Evolutionary conservation across 176 grass and related monocot species (phyloP).

Genomic region (Triticum dicoccoides): DNA sequence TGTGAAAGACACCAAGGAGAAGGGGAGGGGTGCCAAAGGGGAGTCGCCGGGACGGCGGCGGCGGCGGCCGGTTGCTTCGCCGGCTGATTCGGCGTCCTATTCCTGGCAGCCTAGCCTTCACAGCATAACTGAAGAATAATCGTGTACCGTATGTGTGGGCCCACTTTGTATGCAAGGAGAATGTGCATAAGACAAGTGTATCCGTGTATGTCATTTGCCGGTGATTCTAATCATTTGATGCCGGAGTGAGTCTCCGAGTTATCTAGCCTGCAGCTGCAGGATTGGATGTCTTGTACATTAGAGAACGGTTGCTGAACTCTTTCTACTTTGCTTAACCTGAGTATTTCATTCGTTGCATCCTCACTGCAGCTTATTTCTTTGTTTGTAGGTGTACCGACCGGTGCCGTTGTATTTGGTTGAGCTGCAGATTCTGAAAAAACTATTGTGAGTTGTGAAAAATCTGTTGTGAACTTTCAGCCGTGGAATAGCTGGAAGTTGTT

Average conservation of each 20-base stretch:
- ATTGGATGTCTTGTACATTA: background rate
- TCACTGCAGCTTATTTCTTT: too few relatives aligned
- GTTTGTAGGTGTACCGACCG: too few relatives aligned
- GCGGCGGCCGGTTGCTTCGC: constrained; percentile 16
- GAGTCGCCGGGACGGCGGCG: background rate
- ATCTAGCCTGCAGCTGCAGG: background rate
- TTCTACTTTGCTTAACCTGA: too few relatives aligned
- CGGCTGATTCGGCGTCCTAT: constrained; percentile 31
- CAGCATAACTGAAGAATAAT: constrained; percentile 62
- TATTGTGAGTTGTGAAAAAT: too few relatives aligned
- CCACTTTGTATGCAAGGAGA: background rate
- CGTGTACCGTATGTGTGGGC: background rate
- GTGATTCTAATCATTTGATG: background rate
- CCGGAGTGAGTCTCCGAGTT: background rate
- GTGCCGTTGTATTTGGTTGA: too few relatives aligned
- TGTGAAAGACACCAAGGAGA: background rate
- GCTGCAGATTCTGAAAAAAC: too few relatives aligned
- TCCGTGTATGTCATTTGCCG: background rate
- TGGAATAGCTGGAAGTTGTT: too few relatives aligned
- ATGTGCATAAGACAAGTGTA: background rate
- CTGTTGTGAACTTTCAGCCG: too few relatives aligned
- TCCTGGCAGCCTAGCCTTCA: constrained; percentile 59
- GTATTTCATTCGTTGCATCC: too few relatives aligned
- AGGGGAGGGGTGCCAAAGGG: background rate
- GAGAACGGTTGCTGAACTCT: too few relatives aligned